phyloP scores from a whole-genome alignment of 768 basidiomycete genomes.

The Pilatotrama ljubarskyi region DNA sequence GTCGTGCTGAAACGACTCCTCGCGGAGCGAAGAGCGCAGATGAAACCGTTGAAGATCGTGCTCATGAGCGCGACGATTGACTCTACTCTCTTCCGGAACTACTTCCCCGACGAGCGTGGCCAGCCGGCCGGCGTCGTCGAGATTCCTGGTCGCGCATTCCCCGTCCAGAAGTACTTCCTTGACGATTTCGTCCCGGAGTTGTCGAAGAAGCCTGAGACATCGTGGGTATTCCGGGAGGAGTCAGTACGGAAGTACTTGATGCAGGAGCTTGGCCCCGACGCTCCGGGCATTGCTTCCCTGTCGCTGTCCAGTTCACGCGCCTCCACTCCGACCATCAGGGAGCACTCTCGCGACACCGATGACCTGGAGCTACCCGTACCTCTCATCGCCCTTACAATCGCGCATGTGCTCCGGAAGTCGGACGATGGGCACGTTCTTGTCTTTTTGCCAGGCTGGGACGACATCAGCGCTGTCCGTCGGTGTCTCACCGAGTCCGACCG shows the following conservation, averaged over 20 bases:
- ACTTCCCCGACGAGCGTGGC: conserved; percentile 70
- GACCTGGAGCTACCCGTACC: conserved; percentile 80
- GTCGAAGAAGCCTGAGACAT: conserved; percentile 35
- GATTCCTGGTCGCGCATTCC: conserved; percentile 89
- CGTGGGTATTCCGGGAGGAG: conserved; percentile 73
- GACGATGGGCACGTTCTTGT: conserved; percentile 87
- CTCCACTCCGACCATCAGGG: conserved; percentile 18
- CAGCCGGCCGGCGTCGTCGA: conserved; percentile 70
- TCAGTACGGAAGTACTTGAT: conserved; percentile 69
- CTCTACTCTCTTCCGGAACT: conserved; percentile 82
- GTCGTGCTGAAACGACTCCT: conserved; percentile 86
- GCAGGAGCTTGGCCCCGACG: conserved; percentile 56
- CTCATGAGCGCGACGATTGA: conserved; percentile 98
- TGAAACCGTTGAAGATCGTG: conserved; percentile 78
- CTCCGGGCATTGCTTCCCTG: conserved; percentile 18
- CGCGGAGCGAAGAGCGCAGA: conserved; percentile 66
- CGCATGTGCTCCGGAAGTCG: conserved; percentile 71
- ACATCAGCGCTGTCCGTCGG: conserved; percentile 74
- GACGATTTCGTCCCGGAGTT: conserved; percentile 71
- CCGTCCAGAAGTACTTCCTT: conserved; percentile 79
- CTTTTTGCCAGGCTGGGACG: conserved; percentile 93
- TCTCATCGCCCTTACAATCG: conserved; percentile 78
- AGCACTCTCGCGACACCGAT: conserved; percentile 41
- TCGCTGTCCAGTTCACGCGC: conserved; percentile 12
- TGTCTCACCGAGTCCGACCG: conserved; percentile 51